A percentile compares a stretch with the other conserved stretches of the same genome.
Conservation (phyloP, 2,329 filamentous ascomycete genomes). For the Dactylellina sp. region DNA sequence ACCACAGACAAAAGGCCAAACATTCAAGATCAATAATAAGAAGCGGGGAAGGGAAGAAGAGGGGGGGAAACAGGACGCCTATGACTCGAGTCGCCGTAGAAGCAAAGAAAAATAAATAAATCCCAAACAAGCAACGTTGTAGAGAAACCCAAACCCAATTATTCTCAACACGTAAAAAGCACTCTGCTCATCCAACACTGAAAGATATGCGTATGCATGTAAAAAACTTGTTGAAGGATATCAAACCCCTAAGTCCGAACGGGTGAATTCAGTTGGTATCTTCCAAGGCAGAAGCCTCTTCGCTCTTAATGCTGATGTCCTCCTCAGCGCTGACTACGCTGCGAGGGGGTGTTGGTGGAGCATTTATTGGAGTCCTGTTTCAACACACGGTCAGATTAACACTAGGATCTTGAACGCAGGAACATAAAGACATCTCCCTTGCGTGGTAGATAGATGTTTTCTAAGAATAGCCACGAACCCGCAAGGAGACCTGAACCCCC, state of each 20-base stretch:
- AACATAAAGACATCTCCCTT: slow-evolving; percentile 10
- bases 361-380: slow-evolving; percentile 50
- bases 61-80: slow-evolving; percentile 31
- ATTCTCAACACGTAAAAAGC: slow-evolving; percentile 10
- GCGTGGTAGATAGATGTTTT: slow-evolving; percentile 3
- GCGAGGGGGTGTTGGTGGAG: slow-evolving; percentile 45
- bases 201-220: not conserved
- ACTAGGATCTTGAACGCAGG: slow-evolving; percentile 1
- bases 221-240: slow-evolving; percentile 6
- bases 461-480: slow-evolving; percentile 18
- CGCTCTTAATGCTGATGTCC: slow-evolving; percentile 20
- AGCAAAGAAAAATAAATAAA: slow-evolving; percentile 28
- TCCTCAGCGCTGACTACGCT: slow-evolving; percentile 44
- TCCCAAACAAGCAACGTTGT: slow-evolving; percentile 35
- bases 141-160: slow-evolving; percentile 21
- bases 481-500: too few relatives aligned
- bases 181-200: not conserved
- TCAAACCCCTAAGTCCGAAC: not conserved
- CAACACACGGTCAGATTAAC: slow-evolving; percentile 25
- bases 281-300: slow-evolving; percentile 17
- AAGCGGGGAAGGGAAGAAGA: slow-evolving; percentile 12
- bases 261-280: slow-evolving; percentile 9
- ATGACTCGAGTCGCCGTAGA: slow-evolving; percentile 37
- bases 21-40: slow-evolving; percentile 1
- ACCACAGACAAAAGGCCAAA: slow-evolving; percentile 3